These are phyloP conservation scores for Intubia oerlemansii DNA, from an alignment of 2,329 filamentous ascomycete genomes.

Conservation along the genomic window DNA sequence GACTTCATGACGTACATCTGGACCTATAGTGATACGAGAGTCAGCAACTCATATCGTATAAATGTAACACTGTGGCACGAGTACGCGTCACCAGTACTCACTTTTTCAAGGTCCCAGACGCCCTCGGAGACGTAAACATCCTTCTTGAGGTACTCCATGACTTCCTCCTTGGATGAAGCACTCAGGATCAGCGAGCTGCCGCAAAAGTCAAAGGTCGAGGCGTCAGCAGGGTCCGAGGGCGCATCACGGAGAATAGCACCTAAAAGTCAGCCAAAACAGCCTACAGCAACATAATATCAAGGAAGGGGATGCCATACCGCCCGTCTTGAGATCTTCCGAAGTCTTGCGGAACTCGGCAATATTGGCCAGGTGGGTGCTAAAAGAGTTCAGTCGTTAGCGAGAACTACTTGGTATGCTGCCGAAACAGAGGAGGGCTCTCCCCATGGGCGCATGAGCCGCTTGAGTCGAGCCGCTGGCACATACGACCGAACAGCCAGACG, in stretches of 20 bases:
- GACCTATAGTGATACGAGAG: too few relatives aligned
- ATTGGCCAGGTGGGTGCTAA: conserved; percentile 35
- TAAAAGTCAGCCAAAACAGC: conserved; percentile 13
- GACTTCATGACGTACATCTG: conserved; percentile 15
- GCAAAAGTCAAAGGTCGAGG: conserved; percentile 42
- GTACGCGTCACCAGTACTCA: conserved; percentile 14
- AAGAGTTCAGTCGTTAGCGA: too few relatives aligned
- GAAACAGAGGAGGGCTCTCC: too few relatives aligned
- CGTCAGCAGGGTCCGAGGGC: conserved; percentile 34
- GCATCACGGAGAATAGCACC: conserved; percentile 47
- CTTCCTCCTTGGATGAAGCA: conserved; percentile 48
- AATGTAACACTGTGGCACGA: not conserved
- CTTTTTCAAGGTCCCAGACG: conserved; percentile 65
- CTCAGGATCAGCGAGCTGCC: conserved; percentile 50
- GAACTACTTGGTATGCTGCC: too few relatives aligned
- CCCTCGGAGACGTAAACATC: conserved; percentile 53
- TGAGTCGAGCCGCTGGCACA: too few relatives aligned
- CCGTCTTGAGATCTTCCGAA: conserved; percentile 38
- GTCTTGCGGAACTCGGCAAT: conserved; percentile 29
- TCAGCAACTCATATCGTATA: not conserved
- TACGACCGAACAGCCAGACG: conserved; percentile 38
- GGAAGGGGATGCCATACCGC: conserved; percentile 26
- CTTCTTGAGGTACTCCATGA: conserved; percentile 39
- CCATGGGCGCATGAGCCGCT: too few relatives aligned
- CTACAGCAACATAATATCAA: not conserved